Base-by-base conservation (phyloP, 2,329 filamentous ascomycete species). In the Neospermospora avenae region DNA sequence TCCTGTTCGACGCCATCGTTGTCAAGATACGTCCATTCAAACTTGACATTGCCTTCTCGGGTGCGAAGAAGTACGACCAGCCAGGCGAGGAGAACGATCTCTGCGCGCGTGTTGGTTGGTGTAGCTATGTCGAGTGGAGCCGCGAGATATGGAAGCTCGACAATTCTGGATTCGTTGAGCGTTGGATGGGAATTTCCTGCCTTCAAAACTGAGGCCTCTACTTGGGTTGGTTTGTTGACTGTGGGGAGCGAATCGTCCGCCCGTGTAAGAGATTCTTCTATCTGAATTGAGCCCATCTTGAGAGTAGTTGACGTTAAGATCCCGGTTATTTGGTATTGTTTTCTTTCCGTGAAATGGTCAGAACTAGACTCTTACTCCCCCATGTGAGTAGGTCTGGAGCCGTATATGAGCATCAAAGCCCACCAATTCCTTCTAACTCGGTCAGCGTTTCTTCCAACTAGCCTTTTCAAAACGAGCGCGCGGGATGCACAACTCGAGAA, bases 41-140 rank as follows among this genome's bases (percentile, higher is more conserved):
- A 80, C 14, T 52, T 64, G 11, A 73, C 63, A 16, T 72, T 68
- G 16, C 74, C 75, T 63, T 80, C 78, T 10, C 70, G 70, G 1
- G 74, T 77, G 11, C 77, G 72, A 58, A 78, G 58, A 7, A 80
- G 74, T 6, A 77, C 73, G 13, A 79, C 70, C 14, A 79, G 71
- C 78, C 78, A 80, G 42, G 78, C 73, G 37, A 76, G 46, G 11
- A 80, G 72, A 13, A 80, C 18, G 16, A 76, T 55, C 18, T 77
- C 76, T n/a, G 78, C 74, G 59, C 64, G 75, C 68, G 76, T 70
- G 31, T 72, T 69, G 7, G 75, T 77, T 16, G 66, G 65, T 11
- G 69, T 71, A 14, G 24, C 2, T 28, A 20, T 6, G 2, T 16
- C 31, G 31, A 3, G 13, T 37, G 54, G 16, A 28, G 53, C 24